A percentile compares a stretch with the other conserved stretches of the same genome.
phyloP scores from a whole-genome alignment of 805 yeast genomes.

The Candida boidinii region DNA sequence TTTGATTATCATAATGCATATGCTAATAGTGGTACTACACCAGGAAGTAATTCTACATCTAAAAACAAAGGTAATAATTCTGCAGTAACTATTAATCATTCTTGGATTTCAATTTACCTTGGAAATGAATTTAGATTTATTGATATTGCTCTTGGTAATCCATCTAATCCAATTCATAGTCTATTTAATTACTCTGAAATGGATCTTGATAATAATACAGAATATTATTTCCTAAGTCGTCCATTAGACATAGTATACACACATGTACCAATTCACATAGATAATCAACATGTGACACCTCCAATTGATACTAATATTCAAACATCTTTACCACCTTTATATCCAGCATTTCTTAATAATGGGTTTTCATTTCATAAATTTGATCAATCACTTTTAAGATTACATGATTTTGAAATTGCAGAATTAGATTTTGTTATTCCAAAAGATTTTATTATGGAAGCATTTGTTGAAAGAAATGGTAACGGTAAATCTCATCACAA shows the following conservation, averaged over 20 bases:
- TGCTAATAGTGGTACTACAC: no score
- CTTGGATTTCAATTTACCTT: conserved; percentile 77
- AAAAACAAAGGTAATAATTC: conserved; percentile 29
- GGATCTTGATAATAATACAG: conserved; percentile 12
- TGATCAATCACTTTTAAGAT: conserved; percentile 66
- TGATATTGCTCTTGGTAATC: conserved; percentile 63
- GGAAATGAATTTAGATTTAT: conserved; percentile 74
- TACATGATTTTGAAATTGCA: conserved; percentile 67
- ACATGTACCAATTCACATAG: conserved; percentile 74
- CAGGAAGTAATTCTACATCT: no score
- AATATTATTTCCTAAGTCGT: conserved; percentile 65
- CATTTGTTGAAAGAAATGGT: conserved; percentile 50
- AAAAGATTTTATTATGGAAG: conserved; percentile 55
- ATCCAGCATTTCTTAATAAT: conserved; percentile 67
- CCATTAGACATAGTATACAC: conserved; percentile 75
- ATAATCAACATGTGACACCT: conserved; percentile 81
- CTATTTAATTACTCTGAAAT: conserved; percentile 29
- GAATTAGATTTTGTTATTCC: conserved; percentile 76
- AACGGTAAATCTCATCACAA: conserved; percentile 17
- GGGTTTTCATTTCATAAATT: conserved; percentile 54
- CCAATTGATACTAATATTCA: conserved; percentile 74
- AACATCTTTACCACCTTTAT: conserved; percentile 75
- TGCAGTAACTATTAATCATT: conserved; percentile 58
- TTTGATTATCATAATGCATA: conserved; percentile 36
- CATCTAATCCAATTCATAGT: conserved; percentile 42